Base-by-base conservation (phyloP, 306 rosid species). In the Mimosa pudica region DNA sequence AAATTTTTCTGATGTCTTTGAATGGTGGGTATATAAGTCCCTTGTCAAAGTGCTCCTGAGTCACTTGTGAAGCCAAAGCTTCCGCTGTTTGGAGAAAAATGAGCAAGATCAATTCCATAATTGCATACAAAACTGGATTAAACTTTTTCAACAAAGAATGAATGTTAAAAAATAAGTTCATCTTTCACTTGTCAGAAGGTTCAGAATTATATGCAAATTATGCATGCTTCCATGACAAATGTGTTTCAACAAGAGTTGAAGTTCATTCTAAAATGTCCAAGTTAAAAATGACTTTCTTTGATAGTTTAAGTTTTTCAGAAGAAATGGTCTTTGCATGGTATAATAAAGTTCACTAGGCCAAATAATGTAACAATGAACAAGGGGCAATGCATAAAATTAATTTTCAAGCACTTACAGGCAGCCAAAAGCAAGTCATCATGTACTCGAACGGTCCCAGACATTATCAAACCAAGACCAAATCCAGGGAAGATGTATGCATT, bases 401-500 rank as follows among this genome's bases (percentile, higher is more conserved):
- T 72, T 61, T 42, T 67, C 13, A 73, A 5, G 65, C 44, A 86
- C 98, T 96, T 89, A 96, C 99, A 91, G 47, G 99, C 99, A 67
- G 99, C 97, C 58, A 96, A 90, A 88, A 95, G 98, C 88, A 95
- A 89, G 83, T 95, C 98, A 0, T 95, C 94, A 0, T 93, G 98
- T 64, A 95, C 97, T 3, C 98, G 96, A 81, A 95, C 91, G 33
- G 98, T 88, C 12, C 98, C 98, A 0, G 98, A 95, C 98, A 95
- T 92, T 60, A 95, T 79, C 51, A 95, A 81, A 74, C 98, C 98
- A 2, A 95, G 89, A 60, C 98, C 98, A 2, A 95, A 86, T 49
- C 98, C 98, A 51, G 98, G 98, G 48, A 95, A 95, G 67, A 95
- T 90, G 92, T 95, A 95, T 14, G 98, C 98, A 79, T 95, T 95